Conservation (phyloP, 2,329 filamentous ascomycete species). For the Colletotrichum tamarilloi region DNA sequence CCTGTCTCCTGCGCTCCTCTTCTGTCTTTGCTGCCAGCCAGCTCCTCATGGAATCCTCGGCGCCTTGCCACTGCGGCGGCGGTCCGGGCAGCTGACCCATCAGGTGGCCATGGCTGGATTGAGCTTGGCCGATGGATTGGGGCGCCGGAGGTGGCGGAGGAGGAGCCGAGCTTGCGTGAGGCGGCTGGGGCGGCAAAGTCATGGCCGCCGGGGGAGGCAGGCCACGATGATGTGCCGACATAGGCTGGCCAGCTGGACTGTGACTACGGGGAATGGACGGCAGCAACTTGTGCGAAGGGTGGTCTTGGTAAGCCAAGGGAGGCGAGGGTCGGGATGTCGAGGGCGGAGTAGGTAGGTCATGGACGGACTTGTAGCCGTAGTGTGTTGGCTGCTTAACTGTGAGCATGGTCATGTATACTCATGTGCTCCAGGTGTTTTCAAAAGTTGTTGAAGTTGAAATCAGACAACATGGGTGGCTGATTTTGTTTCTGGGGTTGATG, state of each 20-base stretch:
- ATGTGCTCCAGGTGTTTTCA: conserved; percentile 26
- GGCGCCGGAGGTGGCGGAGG: conserved; percentile 34
- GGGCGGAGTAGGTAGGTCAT: conserved; percentile 71
- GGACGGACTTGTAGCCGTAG: conserved; percentile 69
- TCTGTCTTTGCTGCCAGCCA: conserved; percentile 79
- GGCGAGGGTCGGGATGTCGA: conserved; percentile 66
- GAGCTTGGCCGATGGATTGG: conserved; percentile 41
- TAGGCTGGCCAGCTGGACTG: conserved; percentile 64
- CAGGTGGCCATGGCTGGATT: conserved; percentile 52
- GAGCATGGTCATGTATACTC: conserved; percentile 63
- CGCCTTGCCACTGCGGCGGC: conserved; percentile 73
- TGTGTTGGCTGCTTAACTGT: conserved; percentile 69
- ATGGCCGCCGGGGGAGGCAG: conserved; percentile 76
- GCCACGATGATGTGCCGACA: conserved; percentile 77
- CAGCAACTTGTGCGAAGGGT: conserved; percentile 51
- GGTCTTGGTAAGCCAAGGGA: conserved; percentile 62
- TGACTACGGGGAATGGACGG: conserved; percentile 54
- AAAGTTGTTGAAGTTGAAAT: conserved; percentile 5
- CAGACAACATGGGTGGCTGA: conserved; percentile 26
- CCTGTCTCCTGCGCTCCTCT: conserved; percentile 78
- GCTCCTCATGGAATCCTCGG: conserved; percentile 76
- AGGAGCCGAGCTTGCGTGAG: conserved; percentile 38
- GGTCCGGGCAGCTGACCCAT: conserved; percentile 70
- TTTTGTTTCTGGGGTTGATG: background rate
- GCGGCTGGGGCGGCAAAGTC: conserved; percentile 64